Conservation (phyloP, 225 moss, liverwort and hornwort genomes). For the Pleurozium schreberi region DNA sequence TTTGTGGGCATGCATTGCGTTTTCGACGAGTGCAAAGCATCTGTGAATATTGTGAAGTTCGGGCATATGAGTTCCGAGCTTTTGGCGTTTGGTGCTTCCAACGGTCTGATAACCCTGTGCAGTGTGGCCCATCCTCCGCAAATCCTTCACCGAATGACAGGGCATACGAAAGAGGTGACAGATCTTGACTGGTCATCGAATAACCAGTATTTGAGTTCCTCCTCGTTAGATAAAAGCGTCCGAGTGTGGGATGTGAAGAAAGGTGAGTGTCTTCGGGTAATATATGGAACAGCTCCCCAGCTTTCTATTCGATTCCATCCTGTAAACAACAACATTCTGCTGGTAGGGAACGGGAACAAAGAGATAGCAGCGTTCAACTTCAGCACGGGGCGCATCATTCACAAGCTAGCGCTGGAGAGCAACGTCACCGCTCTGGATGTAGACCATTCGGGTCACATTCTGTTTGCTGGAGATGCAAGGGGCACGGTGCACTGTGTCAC, state of each 20-base stretch:
- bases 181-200: slow-evolving; percentile 93
- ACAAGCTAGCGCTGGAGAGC: slow-evolving; percentile 74
- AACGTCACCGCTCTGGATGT: slow-evolving; percentile 88
- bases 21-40: slow-evolving; percentile 95
- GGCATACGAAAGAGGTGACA: slow-evolving; percentile 88
- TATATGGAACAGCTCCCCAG: slow-evolving; percentile 75
- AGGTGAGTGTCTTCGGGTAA: slow-evolving; percentile 74
- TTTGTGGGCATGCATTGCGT: slow-evolving; percentile 98
- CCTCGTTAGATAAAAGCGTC: slow-evolving; percentile 82
- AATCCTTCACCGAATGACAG: slow-evolving; percentile 63
- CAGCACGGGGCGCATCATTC: slow-evolving; percentile 86
- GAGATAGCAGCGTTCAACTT: slow-evolving; percentile 71
- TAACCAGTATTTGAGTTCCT: slow-evolving; percentile 86
- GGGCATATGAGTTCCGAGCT: slow-evolving; percentile 90
- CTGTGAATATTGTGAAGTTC: slow-evolving; percentile 89
- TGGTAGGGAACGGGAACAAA: slow-evolving; percentile 66
- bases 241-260: slow-evolving; percentile 89
- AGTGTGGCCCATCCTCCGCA: slow-evolving; percentile 68
- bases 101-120: slow-evolving; percentile 76
- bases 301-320: slow-evolving; percentile 89
- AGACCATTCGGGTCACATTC: slow-evolving; percentile 61
- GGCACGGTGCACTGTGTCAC: slow-evolving; percentile 78
- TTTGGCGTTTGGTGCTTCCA: slow-evolving; percentile 74
- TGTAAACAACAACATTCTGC: slow-evolving; percentile 93
- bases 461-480: slow-evolving; percentile 93